Evolutionary conservation across 116 monocot species (phyloP).

Genomic region (Posidonia oceanica): DNA sequence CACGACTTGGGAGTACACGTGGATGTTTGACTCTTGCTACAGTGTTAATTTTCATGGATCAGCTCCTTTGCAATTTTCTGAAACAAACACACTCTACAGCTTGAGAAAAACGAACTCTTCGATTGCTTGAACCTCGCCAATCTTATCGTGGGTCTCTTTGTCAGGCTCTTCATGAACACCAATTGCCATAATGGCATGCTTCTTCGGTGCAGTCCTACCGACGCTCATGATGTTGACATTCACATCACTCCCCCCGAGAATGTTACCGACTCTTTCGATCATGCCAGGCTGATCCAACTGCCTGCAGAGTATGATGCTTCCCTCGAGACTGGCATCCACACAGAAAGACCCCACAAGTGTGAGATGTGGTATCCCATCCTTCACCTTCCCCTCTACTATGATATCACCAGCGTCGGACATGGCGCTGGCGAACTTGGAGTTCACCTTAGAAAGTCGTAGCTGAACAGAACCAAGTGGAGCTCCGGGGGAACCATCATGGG

Average conservation of each 20-base stretch:
- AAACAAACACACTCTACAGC: too few relatives aligned
- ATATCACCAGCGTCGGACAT: conserved; percentile 42
- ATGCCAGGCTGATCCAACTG: conserved; percentile 62
- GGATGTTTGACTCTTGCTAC: too few relatives aligned
- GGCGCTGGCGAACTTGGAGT: conserved; percentile 51
- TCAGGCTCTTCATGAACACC: conserved; percentile 47
- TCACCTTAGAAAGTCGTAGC: conserved; percentile 44
- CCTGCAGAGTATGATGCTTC: conserved; percentile 47
- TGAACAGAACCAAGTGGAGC: conserved; percentile 42
- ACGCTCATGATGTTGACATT: conserved; percentile 71
- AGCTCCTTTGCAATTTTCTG: too few relatives aligned
- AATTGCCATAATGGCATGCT: conserved; percentile 58
- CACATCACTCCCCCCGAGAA: conserved; percentile 35
- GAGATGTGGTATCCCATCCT: conserved; percentile 45
- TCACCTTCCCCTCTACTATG: conserved; percentile 39
- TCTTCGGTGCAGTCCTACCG: conserved; percentile 31
- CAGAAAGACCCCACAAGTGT: conserved; percentile 39
- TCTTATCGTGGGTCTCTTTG: conserved; percentile 38
- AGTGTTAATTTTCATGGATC: too few relatives aligned
- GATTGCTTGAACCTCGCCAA: conserved; percentile 37
- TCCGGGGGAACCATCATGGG: conserved; percentile 38
- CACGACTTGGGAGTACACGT: too few relatives aligned
- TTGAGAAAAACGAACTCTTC: conserved; percentile 57
- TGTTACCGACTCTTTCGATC: conserved; percentile 40
- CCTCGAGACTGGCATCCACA: conserved; percentile 49